phyloP scores from a whole-genome alignment of 2,329 filamentous ascomycete species.

The Colletotrichum orchidophilum region DNA sequence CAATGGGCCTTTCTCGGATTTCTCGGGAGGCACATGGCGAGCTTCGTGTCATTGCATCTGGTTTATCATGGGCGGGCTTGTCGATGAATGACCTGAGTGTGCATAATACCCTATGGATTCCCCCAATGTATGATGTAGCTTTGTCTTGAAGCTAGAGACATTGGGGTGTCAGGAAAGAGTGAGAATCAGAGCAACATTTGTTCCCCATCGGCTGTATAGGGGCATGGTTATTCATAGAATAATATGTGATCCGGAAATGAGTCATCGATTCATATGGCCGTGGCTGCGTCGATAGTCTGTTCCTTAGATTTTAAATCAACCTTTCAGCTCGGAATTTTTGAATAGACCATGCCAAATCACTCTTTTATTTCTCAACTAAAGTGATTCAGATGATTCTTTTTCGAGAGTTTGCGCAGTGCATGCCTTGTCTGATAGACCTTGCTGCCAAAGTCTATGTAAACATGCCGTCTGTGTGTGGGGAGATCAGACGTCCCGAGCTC shows the following conservation, averaged over 20 bases:
- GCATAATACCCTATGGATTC: not conserved
- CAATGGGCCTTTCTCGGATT: not conserved
- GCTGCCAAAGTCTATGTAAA: not conserved
- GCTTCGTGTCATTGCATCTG: conserved; percentile 12
- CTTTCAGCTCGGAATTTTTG: not conserved
- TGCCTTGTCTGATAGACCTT: not conserved
- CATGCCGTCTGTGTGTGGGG: not conserved
- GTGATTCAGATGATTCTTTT: not conserved
- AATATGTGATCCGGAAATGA: not conserved
- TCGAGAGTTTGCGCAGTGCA: too few relatives aligned
- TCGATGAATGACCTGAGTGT: not conserved
- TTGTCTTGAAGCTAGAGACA: not conserved
- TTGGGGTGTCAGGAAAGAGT: not conserved
- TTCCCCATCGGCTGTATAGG: not conserved
- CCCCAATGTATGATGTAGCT: not conserved
- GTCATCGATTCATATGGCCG: not conserved
- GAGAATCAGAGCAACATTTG: too few relatives aligned
- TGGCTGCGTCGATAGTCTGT: not conserved
- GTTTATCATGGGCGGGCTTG: not conserved
- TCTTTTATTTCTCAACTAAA: not conserved
- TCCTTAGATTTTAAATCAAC: not conserved
- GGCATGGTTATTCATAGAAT: not conserved
- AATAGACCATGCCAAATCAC: not conserved
- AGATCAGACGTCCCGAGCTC: not conserved
- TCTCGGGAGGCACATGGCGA: not conserved